phyloP scores from a whole-genome alignment of 2,329 filamentous ascomycete genomes.

The Epicoccum nigrum region DNA sequence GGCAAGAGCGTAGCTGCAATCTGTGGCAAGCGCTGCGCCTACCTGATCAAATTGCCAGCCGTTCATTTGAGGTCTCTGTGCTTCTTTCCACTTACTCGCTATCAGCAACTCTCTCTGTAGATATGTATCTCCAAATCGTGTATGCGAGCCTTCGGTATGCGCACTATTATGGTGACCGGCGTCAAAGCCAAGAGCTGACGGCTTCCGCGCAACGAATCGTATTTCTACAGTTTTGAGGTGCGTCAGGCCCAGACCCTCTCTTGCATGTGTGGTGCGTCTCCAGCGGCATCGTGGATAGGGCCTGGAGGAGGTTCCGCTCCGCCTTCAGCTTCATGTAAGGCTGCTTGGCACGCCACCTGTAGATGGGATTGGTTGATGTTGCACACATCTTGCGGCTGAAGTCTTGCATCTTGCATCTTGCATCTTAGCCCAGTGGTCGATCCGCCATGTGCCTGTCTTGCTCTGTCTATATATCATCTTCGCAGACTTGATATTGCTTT shows the following conservation, averaged over 20 bases:
- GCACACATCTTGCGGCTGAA: constrained; percentile 7
- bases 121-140: neutral
- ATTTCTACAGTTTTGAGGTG: neutral
- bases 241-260: neutral
- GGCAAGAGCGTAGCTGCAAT: too few relatives aligned
- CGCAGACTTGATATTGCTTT: too few relatives aligned
- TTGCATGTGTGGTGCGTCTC: neutral
- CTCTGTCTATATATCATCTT: neutral
- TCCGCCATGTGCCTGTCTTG: neutral
- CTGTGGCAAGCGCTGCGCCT: too few relatives aligned
- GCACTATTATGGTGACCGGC: neutral
- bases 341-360: neutral
- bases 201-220: neutral
- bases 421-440: too few relatives aligned
- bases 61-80: too few relatives aligned
- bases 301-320: neutral
- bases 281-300: neutral
- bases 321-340: constrained; percentile 3
- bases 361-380: neutral
- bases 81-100: too few relatives aligned
- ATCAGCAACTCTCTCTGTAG: too few relatives aligned
- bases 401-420: neutral
- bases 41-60: too few relatives aligned
- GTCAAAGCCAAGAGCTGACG: constrained; percentile 1
- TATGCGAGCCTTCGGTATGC: neutral